Percentiles rank a stretch among this genome's conserved stretches.
Conservation (phyloP, 2,329 filamentous ascomycete species). For the Aspergillus versicolor region DNA sequence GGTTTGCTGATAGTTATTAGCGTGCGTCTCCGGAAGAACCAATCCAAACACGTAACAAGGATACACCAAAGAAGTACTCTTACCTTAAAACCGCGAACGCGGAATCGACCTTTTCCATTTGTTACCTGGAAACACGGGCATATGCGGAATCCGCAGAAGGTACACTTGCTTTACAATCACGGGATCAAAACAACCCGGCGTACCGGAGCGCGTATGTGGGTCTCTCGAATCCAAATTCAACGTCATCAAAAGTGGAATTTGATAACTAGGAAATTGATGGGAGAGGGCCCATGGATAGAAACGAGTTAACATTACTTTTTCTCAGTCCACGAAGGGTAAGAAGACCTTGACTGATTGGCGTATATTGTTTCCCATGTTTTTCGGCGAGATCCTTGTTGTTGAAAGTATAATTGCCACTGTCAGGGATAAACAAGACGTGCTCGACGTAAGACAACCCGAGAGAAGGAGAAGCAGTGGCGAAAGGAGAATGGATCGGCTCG, state of each 20-base stretch:
- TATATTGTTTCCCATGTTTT: constrained; percentile 19
- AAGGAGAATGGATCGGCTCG: constrained; percentile 22
- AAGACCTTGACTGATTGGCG: constrained; percentile 23
- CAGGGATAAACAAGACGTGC: constrained; percentile 19
- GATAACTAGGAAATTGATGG: neutral
- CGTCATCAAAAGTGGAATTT: constrained; percentile 26
- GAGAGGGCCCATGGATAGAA: neutral
- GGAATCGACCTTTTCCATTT: constrained; percentile 30
- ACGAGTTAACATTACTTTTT: constrained; percentile 8
- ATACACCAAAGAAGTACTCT: constrained; percentile 21
- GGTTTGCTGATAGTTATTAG: constrained; percentile 23
- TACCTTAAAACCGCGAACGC: constrained; percentile 26
- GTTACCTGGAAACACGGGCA: constrained; percentile 25
- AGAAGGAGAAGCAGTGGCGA: constrained; percentile 30
- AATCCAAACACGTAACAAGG: constrained; percentile 24
- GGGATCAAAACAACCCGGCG: constrained; percentile 38
- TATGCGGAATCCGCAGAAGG: constrained; percentile 33
- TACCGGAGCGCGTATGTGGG: constrained; percentile 38
- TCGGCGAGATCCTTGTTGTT: constrained; percentile 27
- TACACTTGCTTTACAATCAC: constrained; percentile 38
- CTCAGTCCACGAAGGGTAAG: neutral
- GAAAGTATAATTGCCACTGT: constrained; percentile 24
- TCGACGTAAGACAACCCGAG: constrained; percentile 25
- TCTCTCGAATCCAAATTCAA: constrained; percentile 40
- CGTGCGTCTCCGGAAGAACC: constrained; percentile 21